phyloP scores from a whole-genome alignment of 768 basidiomycete species.

The Xanthoconium purpureum region DNA sequence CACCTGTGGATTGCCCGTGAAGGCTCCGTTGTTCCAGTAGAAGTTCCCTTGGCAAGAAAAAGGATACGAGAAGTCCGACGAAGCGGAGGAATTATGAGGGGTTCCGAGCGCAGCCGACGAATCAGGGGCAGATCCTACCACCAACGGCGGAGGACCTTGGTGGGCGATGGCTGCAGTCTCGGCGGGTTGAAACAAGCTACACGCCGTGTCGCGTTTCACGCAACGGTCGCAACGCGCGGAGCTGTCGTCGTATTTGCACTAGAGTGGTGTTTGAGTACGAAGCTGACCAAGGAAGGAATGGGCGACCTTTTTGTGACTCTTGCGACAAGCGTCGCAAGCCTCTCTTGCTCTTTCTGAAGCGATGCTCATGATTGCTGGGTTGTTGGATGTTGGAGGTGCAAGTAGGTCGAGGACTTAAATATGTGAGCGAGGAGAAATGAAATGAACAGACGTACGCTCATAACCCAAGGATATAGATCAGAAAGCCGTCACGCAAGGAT shows the following conservation, averaged over 20 bases:
- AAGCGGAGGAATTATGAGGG: constrained; percentile 2
- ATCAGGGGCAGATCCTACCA: neutral
- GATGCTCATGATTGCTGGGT: constrained; percentile 17
- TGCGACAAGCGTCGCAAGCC: constrained; percentile 25
- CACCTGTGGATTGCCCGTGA: neutral
- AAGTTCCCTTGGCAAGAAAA: neutral
- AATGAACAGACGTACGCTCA: constrained; percentile 10
- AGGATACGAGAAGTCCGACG: neutral
- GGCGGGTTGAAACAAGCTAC: constrained; percentile 17
- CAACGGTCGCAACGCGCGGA: constrained; percentile 19
- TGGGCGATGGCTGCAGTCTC: constrained; percentile 3
- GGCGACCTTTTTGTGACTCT: constrained; percentile 25
- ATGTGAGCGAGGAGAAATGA: constrained; percentile 8
- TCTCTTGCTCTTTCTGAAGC: constrained; percentile 23
- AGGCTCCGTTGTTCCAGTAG: neutral
- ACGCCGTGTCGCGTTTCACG: constrained; percentile 1
- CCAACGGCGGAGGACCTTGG: constrained; percentile 1
- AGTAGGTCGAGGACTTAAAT: constrained; percentile 15
- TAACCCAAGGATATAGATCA: constrained; percentile 5
- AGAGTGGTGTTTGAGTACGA: neutral
- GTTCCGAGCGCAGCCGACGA: constrained; percentile 3
- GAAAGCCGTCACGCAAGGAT: constrained; percentile 8
- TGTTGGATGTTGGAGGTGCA: neutral
- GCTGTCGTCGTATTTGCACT: constrained; percentile 20
- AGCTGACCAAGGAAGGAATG: neutral